These are phyloP conservation scores for Meyerozyma carpophila DNA, from an alignment of 1,139 yeast species.

Conservation along the genomic window DNA sequence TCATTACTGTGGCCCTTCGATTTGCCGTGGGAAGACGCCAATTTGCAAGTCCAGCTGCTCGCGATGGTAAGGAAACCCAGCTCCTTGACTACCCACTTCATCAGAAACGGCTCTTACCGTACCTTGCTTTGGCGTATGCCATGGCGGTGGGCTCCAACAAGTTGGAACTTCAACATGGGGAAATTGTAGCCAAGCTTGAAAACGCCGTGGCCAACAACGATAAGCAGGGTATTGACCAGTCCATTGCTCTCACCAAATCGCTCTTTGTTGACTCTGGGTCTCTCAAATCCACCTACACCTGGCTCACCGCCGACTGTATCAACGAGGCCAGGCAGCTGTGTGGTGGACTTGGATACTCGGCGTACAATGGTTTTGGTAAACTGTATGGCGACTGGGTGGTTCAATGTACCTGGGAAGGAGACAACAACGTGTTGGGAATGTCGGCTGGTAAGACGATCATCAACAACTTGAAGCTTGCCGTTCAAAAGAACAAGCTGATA, in stretches of 20 bases:
- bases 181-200: slow-evolving; percentile 10
- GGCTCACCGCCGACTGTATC: slow-evolving; percentile 13
- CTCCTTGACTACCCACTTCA: slow-evolving; percentile 14
- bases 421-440: slow-evolving; percentile 14
- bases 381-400: slow-evolving; percentile 15
- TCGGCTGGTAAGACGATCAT: slow-evolving; percentile 7
- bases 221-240: slow-evolving; percentile 7
- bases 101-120: slow-evolving; percentile 13
- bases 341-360: slow-evolving; percentile 16
- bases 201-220: slow-evolving; percentile 10
- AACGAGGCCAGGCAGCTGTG: slow-evolving; percentile 13
- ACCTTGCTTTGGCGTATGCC: slow-evolving; percentile 11
- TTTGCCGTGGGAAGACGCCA: slow-evolving; percentile 15
- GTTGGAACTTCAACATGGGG: slow-evolving; percentile 10
- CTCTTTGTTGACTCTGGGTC: slow-evolving; percentile 14
- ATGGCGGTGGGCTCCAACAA: slow-evolving; percentile 11
- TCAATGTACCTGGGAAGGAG: slow-evolving; percentile 17
- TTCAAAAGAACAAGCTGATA: not conserved
- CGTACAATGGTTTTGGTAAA: slow-evolving; percentile 15
- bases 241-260: slow-evolving; percentile 11
- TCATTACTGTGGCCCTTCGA: slow-evolving; percentile 12
- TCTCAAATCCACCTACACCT: slow-evolving; percentile 12
- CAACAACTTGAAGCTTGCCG: slow-evolving; percentile 2
- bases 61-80: slow-evolving; percentile 8
- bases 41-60: slow-evolving; percentile 3